phyloP scores from a whole-genome alignment of 352 stramenopile species.

The Aphanomyces cochlioides region DNA sequence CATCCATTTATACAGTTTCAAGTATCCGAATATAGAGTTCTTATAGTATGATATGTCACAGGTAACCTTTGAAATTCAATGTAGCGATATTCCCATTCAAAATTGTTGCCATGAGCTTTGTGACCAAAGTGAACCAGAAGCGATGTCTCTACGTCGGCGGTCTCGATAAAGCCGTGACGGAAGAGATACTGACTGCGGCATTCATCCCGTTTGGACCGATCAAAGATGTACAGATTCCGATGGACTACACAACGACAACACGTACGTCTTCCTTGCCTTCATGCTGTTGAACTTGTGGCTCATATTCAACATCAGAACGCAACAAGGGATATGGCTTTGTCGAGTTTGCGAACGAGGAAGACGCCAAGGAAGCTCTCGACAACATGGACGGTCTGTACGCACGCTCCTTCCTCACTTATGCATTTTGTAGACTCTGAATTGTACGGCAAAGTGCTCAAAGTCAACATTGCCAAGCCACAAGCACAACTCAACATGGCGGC shows the following conservation, averaged over 20 bases:
- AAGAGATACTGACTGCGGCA: slow-evolving; percentile 35
- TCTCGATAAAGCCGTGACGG: slow-evolving; percentile 9
- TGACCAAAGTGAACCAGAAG: slow-evolving; percentile 21
- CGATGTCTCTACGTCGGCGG: slow-evolving; percentile 12
- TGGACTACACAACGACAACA: slow-evolving; percentile 48
- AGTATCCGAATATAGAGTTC: no score
- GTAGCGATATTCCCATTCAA: no score
- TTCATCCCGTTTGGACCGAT: slow-evolving; percentile 82
- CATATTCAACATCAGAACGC: slow-evolving; percentile 40
- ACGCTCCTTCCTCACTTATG: not conserved
- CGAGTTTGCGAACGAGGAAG: slow-evolving; percentile 87
- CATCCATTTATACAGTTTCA: no score
- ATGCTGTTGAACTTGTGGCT: not conserved
- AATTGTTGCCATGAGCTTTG: slow-evolving; percentile 4
- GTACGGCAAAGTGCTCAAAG: slow-evolving; percentile 86
- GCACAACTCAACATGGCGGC: slow-evolving; percentile 32
- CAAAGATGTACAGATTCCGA: slow-evolving; percentile 73
- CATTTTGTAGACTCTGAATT: slow-evolving; percentile 78
- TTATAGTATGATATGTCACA: no score
- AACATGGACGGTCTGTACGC: slow-evolving; percentile 89
- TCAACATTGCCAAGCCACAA: slow-evolving; percentile 86
- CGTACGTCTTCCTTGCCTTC: slow-evolving; percentile 43
- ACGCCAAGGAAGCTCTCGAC: slow-evolving; percentile 90
- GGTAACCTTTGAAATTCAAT: no score
- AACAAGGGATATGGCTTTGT: slow-evolving; percentile 93